Evolutionary conservation across 225 moss, liverwort and hornwort genomes (phyloP), one percentile per base, ranked within the genome.

Genomic region (Rhytidiadelphus loreus): DNA sequence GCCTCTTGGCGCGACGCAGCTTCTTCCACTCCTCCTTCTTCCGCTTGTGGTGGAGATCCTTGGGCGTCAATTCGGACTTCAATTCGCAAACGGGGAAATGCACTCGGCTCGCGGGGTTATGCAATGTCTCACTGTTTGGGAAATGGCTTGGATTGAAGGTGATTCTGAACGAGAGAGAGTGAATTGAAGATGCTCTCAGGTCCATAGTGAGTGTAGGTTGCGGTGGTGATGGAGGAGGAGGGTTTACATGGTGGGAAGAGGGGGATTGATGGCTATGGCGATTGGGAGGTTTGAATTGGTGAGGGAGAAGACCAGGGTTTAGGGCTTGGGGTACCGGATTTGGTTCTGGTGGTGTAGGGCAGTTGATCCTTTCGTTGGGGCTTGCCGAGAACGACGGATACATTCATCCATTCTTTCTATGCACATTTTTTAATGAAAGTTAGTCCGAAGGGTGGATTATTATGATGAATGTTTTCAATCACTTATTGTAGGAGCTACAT

Each of bases 1-100:
- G 20, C 87, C 91, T 92, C 87, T 88, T 80, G 35, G 72, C 87
- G 44, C 90, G 83, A 23, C 95, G 92, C 71, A 86, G 83, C 81
- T 20, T 83, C 90, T 94, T 95, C 94, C 95, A 95, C 24, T 93
- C 92, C 82, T 90, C 88, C 86, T 93, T 88, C 92, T 95, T 95
- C 81, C 92, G 88, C 87, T 91, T 74, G 63, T 92, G 95, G 41
- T 95, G 95, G 33, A 90, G 30, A 78, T 91, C 91, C 86, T 95
- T 95, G 28, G 91, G 90, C 76, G 93, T 88, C 64, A 94, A 77
- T 85, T 92, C 88, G 5, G 84, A 84, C 19, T 87, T 83, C 88
- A 88, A 88, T 72, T 77, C 88, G 44, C 91, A 86, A 12, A 91
- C 61, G 17, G 88, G 92, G 46, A 93, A 91, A 23, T 70, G 79